These are phyloP conservation scores for Camptophora hylomeconis DNA, from an alignment of 2,329 filamentous ascomycete species.

Conservation along the genomic window DNA sequence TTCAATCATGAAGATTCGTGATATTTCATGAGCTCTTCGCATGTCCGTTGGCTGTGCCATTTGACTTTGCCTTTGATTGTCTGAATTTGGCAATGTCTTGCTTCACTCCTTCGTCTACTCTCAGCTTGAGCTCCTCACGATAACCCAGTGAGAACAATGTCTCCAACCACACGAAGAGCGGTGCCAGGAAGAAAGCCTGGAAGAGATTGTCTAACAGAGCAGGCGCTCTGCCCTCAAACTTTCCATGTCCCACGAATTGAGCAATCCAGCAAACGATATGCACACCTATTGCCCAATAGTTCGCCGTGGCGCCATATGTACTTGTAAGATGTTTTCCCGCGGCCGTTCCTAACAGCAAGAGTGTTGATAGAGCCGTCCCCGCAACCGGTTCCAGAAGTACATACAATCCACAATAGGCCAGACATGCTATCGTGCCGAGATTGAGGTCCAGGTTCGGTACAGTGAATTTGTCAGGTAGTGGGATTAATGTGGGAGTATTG, in stretches of 20 bases:
- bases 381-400: constrained; percentile 89
- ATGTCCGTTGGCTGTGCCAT: constrained; percentile 15
- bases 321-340: constrained; percentile 61
- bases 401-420: constrained; percentile 66
- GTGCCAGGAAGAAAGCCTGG: constrained; percentile 83
- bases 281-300: constrained; percentile 53
- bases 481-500: constrained; percentile 40
- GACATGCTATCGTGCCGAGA: constrained; percentile 41
- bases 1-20: constrained; percentile 2
- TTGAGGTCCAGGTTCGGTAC: constrained; percentile 48
- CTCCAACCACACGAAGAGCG: constrained; percentile 96
- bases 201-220: constrained; percentile 82
- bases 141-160: constrained; percentile 84
- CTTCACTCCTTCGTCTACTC: constrained; percentile 64
- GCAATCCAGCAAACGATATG: constrained; percentile 69
- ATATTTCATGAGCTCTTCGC: constrained; percentile 12
- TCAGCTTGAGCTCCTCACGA: constrained; percentile 68
- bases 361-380: constrained; percentile 59
- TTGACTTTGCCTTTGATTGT: constrained; percentile 37
- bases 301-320: constrained; percentile 46
- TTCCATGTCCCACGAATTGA: constrained; percentile 85
- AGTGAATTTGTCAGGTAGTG: constrained; percentile 40
- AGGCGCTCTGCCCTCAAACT: constrained; percentile 76
- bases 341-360: constrained; percentile 65
- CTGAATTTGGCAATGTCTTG: constrained; percentile 66